Base-by-base conservation (phyloP, 164 flowering plant species). In the Cinnamomum chago region DNA sequence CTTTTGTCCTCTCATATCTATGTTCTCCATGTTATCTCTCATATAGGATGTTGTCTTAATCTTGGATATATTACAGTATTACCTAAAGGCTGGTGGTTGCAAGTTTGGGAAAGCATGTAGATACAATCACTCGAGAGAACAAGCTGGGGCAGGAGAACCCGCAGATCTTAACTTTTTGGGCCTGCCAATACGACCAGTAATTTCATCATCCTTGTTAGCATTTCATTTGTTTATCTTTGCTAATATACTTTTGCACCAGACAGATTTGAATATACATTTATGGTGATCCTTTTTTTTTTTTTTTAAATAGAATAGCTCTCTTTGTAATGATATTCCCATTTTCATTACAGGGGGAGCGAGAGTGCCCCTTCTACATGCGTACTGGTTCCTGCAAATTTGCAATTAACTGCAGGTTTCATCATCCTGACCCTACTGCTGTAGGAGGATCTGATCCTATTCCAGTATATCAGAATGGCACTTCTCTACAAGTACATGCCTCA, bases 371-470 rank as follows among this genome's bases (percentile, higher is more conserved):
- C 71, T 95, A 91, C 86, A 91, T 93, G 97, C 91, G 94, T 68
- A 90, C 78, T 80, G 98, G 99, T 60, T 87, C 97, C 65, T 95
- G 99, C 92, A 93, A 92, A 79, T 92, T 81, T 81, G 96, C 86
- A 68, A 71, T 85, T 27, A 90, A 81, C 82, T 95, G 99, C 86
- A 85, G 86, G 84, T 95, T 92, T 83, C 89, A 95, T 81, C 98
- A 95, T 85, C 99, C 99, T 50, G 92, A 95, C 76, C 98, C 97
- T 17, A 88, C 87, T 22, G 77, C 90, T 71, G 87, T 75, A 0
- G 85, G 81, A 22, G 85, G 81, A 70, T 50, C 73, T 79, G 92
- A 85, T 71, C 73, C 87, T 67, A 62, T 81, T 72, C 73, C 87
- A 70, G 90, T 83, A 60, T 85, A 80, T 82, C 80, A 76, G 71